Conservation (phyloP, 805 yeast genomes). For the Pichia deserticola region DNA sequence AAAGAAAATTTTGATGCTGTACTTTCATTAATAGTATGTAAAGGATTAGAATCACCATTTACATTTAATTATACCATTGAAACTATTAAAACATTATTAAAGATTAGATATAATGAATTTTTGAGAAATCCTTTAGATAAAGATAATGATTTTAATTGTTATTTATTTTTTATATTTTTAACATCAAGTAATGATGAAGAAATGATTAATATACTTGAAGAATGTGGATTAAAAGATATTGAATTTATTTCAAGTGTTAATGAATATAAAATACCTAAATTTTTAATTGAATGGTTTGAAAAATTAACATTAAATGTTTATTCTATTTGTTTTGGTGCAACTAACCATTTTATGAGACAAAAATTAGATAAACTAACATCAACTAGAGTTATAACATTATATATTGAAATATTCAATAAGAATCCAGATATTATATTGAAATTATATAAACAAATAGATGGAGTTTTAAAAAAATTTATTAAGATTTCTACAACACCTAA, state of each 20-base stretch:
- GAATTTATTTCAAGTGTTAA: constrained; percentile 28
- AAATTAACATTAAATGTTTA: constrained; percentile 11
- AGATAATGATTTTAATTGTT: constrained; percentile 20
- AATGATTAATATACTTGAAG: constrained; percentile 25
- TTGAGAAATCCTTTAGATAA: neutral
- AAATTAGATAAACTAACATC: constrained; percentile 19
- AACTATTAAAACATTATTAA: constrained; percentile 37
- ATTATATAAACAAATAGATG: constrained; percentile 13
- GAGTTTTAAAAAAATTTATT: constrained; percentile 18
- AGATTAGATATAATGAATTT: constrained; percentile 34
- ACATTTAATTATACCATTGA: constrained; percentile 42
- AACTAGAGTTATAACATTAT: constrained; percentile 19
- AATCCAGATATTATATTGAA: constrained; percentile 16
- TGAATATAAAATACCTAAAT: constrained; percentile 32
- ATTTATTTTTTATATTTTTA: constrained; percentile 26
- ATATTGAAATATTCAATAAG: constrained; percentile 7
- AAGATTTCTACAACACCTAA: constrained; percentile 18
- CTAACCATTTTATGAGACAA: constrained; percentile 17
- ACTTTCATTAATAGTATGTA: constrained; percentile 39
- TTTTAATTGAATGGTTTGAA: constrained; percentile 11
- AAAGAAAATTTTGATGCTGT: constrained; percentile 44
- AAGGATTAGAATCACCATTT: constrained; percentile 54
- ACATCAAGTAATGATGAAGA: constrained; percentile 31
- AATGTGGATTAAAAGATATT: constrained; percentile 27
- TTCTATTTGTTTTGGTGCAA: constrained; percentile 12